Evolutionary conservation across 495 filamentous ascomycete genomes (phyloP).

Genomic region (Daldinia caldariorum): DNA sequence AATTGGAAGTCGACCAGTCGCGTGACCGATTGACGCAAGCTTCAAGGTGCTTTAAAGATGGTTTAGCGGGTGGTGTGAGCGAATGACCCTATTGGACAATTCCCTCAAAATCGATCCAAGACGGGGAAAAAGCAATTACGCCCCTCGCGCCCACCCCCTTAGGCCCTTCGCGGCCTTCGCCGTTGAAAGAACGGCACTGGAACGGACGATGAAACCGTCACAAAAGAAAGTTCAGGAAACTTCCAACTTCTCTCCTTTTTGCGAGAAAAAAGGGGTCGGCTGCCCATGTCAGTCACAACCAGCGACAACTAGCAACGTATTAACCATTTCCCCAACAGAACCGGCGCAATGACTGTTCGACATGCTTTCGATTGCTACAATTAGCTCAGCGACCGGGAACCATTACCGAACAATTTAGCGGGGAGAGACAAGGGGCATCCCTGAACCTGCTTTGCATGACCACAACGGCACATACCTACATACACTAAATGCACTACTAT

Average conservation of each 20-base stretch:
- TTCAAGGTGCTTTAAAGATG: conserved; percentile 24
- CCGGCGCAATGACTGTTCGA: conserved; percentile 7
- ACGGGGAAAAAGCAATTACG: conserved; percentile 7
- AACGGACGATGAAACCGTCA: conserved; percentile 1
- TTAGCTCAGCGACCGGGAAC: conserved; percentile 36
- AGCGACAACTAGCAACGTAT: neutral
- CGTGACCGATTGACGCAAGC: conserved; percentile 43
- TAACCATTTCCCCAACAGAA: neutral
- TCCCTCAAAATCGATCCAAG: conserved; percentile 24
- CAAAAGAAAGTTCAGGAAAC: conserved; percentile 42
- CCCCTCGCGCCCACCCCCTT: no score
- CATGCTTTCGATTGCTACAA: conserved; percentile 15
- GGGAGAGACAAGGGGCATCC: conserved; percentile 24
- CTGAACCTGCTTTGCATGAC: neutral
- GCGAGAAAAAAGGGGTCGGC: conserved; percentile 22
- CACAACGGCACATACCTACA: neutral
- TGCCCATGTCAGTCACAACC: conserved; percentile 8
- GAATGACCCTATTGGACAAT: conserved; percentile 41
- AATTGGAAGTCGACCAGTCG: conserved; percentile 39
- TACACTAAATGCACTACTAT: no score
- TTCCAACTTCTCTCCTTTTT: neutral
- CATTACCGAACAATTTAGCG: conserved; percentile 38
- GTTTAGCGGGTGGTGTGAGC: conserved; percentile 15
- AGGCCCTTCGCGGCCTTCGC: conserved; percentile 15
- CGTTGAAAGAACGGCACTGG: conserved; percentile 21